Evolutionary conservation across 768 basidiomycete genomes (phyloP), one percentile per base, ranked within the genome.

Genomic region (Xerocomellus intermedius): DNA sequence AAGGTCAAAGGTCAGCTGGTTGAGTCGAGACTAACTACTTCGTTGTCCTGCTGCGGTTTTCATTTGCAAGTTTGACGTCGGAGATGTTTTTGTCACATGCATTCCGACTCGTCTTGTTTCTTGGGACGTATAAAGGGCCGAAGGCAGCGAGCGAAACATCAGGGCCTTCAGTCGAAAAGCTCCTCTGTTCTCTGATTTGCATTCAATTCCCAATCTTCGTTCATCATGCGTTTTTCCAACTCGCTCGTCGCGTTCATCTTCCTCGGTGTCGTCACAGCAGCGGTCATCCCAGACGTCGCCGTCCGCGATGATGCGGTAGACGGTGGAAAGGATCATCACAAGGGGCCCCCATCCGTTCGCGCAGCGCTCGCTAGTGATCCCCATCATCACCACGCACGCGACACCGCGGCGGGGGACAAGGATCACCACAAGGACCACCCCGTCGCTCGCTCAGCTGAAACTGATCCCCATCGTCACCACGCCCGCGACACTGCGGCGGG

Each of bases 221-320:
- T 50, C 48, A 55, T 55, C 53, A 58, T 56, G 57, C 57, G 41
- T 33, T 47, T 58, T 35, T 14, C 41, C 24, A 42, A 50, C 9
- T 51, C 57, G n/a, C 43, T 58, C 28, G 5, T 58, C 30, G 53
- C 49, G 13, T 50, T 57, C 35, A 7, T 47, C 35, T 54, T 54
- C 46, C 13, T 54, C 39, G 17, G 47, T 8, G 13, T 57, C 8
- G 35, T 41, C 26, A 9, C 57, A 21, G 54, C 54, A 7, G 54
- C 54, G 7, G 54, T 17, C 30, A 21, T 55, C 8, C 54, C 54
- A 17, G 47, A 33, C 39, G 21, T 41, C 19, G 28, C 22, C 19
- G 28, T n/a, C 26, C 28, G 28, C 17, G 28, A 41, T n/a, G 38
- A 9, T 32, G n/a, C 38, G 16, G 38, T 50, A 21, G 48, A 8